Evolutionary conservation across 106 monocot species (phyloP).

Genomic region (Acorus gramineus): DNA sequence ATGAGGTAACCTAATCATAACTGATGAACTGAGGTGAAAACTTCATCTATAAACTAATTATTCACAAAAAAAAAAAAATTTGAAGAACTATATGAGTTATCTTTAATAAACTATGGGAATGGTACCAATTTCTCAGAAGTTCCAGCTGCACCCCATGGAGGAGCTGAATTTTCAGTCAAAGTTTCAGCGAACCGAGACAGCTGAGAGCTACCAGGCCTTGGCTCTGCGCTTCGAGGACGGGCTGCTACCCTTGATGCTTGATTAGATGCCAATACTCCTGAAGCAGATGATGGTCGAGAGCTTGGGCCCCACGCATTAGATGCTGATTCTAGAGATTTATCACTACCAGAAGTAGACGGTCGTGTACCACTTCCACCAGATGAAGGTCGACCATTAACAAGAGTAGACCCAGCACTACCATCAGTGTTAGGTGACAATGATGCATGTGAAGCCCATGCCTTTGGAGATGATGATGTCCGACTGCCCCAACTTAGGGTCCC

Average conservation of each 20-base stretch:
- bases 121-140: conserved; percentile 43
- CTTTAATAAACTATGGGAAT: neutral
- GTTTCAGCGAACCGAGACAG: conserved; percentile 69
- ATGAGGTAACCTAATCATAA: no score
- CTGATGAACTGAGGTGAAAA: no score
- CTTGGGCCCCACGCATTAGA: conserved; percentile 54
- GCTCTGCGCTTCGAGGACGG: conserved; percentile 96
- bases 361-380: conserved; percentile 71
- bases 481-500: conserved; percentile 94
- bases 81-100: neutral
- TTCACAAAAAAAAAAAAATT: no score
- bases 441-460: conserved; percentile 59
- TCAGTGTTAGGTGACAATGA: conserved; percentile 58
- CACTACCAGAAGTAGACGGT: conserved; percentile 87
- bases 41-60: no score
- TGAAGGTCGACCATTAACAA: conserved; percentile 48
- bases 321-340: conserved; percentile 41
- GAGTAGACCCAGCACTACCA: conserved; percentile 39
- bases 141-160: conserved; percentile 25
- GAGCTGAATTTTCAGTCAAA: conserved; percentile 25
- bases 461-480: conserved; percentile 36
- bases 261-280: conserved; percentile 46
- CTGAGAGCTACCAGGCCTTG: conserved; percentile 79
- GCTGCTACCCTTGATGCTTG: conserved; percentile 27
- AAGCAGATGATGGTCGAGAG: conserved; percentile 86